phyloP scores from a whole-genome alignment of 371 early-diverging fungal genomes.

The Circinella umbellata region DNA sequence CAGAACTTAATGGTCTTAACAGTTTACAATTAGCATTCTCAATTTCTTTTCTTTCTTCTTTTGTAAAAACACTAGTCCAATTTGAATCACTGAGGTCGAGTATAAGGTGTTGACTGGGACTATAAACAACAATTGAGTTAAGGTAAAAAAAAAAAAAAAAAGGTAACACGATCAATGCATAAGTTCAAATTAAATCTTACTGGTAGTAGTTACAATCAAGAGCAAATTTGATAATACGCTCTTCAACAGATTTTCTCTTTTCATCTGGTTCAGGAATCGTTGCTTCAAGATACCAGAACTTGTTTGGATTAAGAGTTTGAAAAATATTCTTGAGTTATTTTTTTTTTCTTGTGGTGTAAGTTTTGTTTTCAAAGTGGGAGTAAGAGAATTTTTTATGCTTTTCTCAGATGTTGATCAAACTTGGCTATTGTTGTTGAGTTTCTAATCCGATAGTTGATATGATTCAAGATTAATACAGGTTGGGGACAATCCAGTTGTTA shows the following conservation, averaged over 20 bases:
- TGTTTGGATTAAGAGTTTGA: background rate
- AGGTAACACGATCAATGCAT: background rate
- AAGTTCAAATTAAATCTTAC: background rate
- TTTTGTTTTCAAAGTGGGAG: background rate
- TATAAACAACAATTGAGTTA: background rate
- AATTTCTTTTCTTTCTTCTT: background rate
- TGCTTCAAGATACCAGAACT: background rate
- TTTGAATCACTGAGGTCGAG: background rate
- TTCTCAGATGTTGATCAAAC: background rate
- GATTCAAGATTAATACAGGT: background rate
- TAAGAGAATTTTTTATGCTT: background rate
- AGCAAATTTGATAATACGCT: background rate
- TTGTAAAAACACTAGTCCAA: background rate
- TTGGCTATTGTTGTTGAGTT: background rate
- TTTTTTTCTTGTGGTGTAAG: background rate
- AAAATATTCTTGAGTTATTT: background rate
- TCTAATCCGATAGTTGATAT: background rate
- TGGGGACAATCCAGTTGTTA: background rate
- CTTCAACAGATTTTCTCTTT: background rate
- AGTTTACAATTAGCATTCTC: background rate
- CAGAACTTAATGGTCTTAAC: background rate
- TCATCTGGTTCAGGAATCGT: background rate
- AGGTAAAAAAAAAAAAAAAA: too few species aligned
- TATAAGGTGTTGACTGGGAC: constrained; percentile 1
- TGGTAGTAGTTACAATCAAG: background rate